Evolutionary conservation across 257 asterid genomes (phyloP), one percentile per base, ranked within the genome.

Genomic region (Cinchona pubescens): DNA sequence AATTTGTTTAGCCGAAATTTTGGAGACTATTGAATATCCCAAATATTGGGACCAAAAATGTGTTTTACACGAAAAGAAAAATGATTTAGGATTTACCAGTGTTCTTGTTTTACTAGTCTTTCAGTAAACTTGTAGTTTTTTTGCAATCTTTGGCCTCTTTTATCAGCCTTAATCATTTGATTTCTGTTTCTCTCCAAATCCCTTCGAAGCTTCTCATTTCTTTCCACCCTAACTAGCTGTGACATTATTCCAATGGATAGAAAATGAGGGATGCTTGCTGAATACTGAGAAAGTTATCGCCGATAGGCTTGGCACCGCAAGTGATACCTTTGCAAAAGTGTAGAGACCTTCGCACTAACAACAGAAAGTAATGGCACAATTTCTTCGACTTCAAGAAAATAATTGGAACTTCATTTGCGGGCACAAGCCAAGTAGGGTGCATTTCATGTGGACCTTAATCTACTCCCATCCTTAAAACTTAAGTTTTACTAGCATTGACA

Each of bases 401-500:
- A 27, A 13, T 2, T 29, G 3, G 65, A n/a, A 60, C 21, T 2
- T 2, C 21, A 3, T 29, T 5, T 27, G 65, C 11, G 64, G 64
- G 35, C 64, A 58, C n/a, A n/a, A n/a, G n/a, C n/a, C n/a, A n/a
- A n/a, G n/a, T n/a, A n/a, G n/a, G n/a, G n/a, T n/a, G n/a, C n/a
- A n/a, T n/a, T n/a, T n/a, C n/a, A n/a, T n/a, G 61, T 48, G 43
- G 35, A 1, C 62, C 16, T 69, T 27, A n/a, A n/a, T n/a, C n/a
- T n/a, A 21, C 46, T 9, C 49, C 23, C 15, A 7, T 19, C 70
- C 32, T 35, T 21, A 19, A 64, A 6, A 30, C n/a, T 64, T 37
- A 64, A 64, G 70, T 13, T 63, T 63, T 35, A 19, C 35, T 40
- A 40, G 71, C 71, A 40, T n/a, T 42, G 71, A 67, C 53, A 67